These are phyloP conservation scores for Nematodospora valgi DNA, from an alignment of 805 yeast species.

Conservation along the genomic window DNA sequence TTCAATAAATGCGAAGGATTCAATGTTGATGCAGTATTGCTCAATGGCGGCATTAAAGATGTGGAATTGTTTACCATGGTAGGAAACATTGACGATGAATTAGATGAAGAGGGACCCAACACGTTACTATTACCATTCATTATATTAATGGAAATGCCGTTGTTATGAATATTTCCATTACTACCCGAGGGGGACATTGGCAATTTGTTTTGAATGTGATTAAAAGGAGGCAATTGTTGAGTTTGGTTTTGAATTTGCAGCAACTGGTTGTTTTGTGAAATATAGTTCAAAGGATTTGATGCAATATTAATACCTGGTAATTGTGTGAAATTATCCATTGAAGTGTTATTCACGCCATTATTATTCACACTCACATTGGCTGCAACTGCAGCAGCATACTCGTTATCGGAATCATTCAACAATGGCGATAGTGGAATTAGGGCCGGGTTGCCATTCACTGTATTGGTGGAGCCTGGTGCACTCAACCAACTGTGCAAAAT, in stretches of 20 bases:
- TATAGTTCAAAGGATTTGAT: constrained; percentile 1
- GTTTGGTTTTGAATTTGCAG: constrained; percentile 24
- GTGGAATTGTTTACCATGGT: constrained; percentile 2
- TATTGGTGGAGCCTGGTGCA: constrained; percentile 2
- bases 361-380: neutral
- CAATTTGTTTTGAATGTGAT: constrained; percentile 30
- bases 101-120: too few relatives aligned
- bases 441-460: constrained; percentile 2
- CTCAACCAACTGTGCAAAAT: constrained; percentile 11
- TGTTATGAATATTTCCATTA: neutral
- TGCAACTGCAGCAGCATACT: constrained; percentile 6
- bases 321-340: constrained; percentile 13
- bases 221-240: constrained; percentile 35
- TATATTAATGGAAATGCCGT: neutral
- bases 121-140: neutral
- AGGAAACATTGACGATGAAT: neutral
- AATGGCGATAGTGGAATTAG: constrained; percentile 11
- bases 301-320: constrained; percentile 13
- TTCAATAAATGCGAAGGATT: constrained; percentile 26
- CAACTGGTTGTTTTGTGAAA: constrained; percentile 17
- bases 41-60: constrained; percentile 15
- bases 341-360: neutral
- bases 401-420: constrained; percentile 10
- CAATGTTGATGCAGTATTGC: constrained; percentile 17
- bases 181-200: too few relatives aligned